These are phyloP conservation scores for Verticillium nubilum DNA, from an alignment of 2,329 filamentous ascomycete genomes.

Conservation along the genomic window DNA sequence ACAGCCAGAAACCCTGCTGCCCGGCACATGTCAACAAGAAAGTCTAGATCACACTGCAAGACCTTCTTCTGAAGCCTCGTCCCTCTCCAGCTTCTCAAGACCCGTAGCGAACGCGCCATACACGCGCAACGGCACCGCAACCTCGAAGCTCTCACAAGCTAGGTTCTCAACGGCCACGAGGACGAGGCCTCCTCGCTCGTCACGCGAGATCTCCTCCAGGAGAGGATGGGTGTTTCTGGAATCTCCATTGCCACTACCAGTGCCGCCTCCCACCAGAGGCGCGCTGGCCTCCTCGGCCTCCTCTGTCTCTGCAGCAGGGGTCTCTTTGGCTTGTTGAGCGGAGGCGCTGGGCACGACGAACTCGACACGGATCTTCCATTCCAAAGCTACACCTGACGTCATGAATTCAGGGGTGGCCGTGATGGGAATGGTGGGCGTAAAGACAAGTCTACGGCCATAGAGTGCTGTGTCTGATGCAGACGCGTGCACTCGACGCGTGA, in stretches of 20 bases:
- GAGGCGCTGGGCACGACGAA: slow-evolving; percentile 67
- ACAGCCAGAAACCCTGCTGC: not conserved
- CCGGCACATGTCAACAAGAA: not conserved
- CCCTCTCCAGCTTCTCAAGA: slow-evolving; percentile 49
- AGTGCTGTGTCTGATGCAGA: slow-evolving; percentile 76
- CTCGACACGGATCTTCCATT: slow-evolving; percentile 86
- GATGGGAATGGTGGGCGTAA: slow-evolving; percentile 77
- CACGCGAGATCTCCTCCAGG: slow-evolving; percentile 73
- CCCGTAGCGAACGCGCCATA: slow-evolving; percentile 61
- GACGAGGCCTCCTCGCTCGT: slow-evolving; percentile 70
- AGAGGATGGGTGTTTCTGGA: slow-evolving; percentile 39
- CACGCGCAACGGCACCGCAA: slow-evolving; percentile 76
- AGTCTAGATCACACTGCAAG: slow-evolving; percentile 25
- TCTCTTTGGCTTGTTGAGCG: not conserved
- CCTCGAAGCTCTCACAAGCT: slow-evolving; percentile 84
- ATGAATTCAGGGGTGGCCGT: slow-evolving; percentile 85
- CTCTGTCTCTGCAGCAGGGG: slow-evolving; percentile 10
- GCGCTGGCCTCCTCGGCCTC: slow-evolving; percentile 4
- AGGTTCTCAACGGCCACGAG: slow-evolving; percentile 74
- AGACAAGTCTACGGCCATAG: slow-evolving; percentile 72
- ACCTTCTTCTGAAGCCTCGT: slow-evolving; percentile 45
- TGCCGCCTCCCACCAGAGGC: slow-evolving; percentile 24
- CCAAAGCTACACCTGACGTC: slow-evolving; percentile 79
- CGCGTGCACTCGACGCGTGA: slow-evolving; percentile 77
- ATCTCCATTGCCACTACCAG: not conserved